phyloP scores from a whole-genome alignment of 2,329 filamentous ascomycete species.

The Paraphaeosphaeria sporulosa region DNA sequence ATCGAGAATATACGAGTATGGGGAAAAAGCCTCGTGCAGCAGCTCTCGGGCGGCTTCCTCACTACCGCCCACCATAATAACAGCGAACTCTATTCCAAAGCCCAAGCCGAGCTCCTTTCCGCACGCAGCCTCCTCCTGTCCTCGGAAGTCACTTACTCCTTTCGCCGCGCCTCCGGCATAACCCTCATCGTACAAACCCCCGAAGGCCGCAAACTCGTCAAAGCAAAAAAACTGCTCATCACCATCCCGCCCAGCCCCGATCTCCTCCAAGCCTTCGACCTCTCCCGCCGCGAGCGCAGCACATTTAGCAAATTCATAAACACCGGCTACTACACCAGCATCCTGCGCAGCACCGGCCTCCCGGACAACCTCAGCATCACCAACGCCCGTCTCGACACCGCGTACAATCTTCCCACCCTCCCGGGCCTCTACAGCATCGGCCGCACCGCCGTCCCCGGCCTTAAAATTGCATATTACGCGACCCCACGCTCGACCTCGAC shows the following conservation, averaged over 20 bases:
- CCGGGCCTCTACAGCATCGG: conserved; percentile 33
- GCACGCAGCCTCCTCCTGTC: conserved; percentile 13
- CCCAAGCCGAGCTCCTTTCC: conserved; percentile 19
- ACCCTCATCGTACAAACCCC: conserved; percentile 26
- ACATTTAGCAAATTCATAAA: conserved; percentile 52
- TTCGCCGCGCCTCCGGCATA: not conserved
- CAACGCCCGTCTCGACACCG: conserved; percentile 32
- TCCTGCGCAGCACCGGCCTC: conserved; percentile 52
- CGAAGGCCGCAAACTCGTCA: conserved; percentile 35
- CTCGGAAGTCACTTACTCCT: conserved; percentile 9
- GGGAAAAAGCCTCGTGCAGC: not conserved
- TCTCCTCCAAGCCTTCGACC: conserved; percentile 48
- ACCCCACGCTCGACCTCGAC: not conserved
- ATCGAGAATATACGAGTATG: conserved; percentile 28
- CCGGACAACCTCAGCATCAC: conserved; percentile 31
- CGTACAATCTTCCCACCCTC: conserved; percentile 39
- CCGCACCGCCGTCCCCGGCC: not conserved
- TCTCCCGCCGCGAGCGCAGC: conserved; percentile 41
- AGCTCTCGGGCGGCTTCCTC: conserved; percentile 14
- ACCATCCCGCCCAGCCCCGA: conserved; percentile 52
- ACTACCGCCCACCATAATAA: conserved; percentile 28
- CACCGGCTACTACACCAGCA: conserved; percentile 48
- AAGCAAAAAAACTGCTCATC: conserved; percentile 52
- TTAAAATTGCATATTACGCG: conserved; percentile 1
- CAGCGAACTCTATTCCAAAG: conserved; percentile 28